Conservation (phyloP, 257 asterid genomes). For the Buddleja alternifolia region DNA sequence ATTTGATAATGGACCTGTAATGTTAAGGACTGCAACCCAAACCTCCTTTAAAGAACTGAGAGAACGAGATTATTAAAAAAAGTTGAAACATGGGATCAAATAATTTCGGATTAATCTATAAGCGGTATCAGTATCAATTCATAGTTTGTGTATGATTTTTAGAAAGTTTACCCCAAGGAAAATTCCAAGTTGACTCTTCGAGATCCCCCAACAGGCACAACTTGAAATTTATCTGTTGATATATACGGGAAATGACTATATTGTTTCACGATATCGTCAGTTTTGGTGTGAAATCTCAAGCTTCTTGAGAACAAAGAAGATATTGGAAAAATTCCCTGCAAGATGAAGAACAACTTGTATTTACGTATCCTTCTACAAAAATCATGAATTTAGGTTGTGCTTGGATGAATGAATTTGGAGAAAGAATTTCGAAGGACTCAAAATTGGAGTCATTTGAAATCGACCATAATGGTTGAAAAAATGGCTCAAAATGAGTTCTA, state of each 20-base stretch:
- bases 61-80: conserved; percentile 16
- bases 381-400: conserved; percentile 13
- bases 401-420: no score
- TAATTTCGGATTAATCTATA: not conserved
- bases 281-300: conserved; percentile 70
- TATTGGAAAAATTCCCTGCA: conserved; percentile 90
- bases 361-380: conserved; percentile 10
- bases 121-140: not conserved
- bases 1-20: conserved; percentile 89
- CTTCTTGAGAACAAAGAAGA: conserved; percentile 66
- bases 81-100: not conserved
- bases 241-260: conserved; percentile 61
- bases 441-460: no score
- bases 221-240: conserved; percentile 41
- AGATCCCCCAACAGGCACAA: conserved; percentile 45
- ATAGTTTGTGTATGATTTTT: conserved; percentile 3
- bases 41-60: conserved; percentile 84
- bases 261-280: conserved; percentile 52
- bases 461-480: no score
- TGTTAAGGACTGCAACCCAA: conserved; percentile 90
- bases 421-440: no score
- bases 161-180: conserved; percentile 68
- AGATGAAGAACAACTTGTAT: conserved; percentile 10
- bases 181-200: conserved; percentile 78
- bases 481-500: no score